These are phyloP conservation scores for Cryptococcus sp. DNA, from an alignment of 1,284 basidiomycete species.

Conservation along the genomic window DNA sequence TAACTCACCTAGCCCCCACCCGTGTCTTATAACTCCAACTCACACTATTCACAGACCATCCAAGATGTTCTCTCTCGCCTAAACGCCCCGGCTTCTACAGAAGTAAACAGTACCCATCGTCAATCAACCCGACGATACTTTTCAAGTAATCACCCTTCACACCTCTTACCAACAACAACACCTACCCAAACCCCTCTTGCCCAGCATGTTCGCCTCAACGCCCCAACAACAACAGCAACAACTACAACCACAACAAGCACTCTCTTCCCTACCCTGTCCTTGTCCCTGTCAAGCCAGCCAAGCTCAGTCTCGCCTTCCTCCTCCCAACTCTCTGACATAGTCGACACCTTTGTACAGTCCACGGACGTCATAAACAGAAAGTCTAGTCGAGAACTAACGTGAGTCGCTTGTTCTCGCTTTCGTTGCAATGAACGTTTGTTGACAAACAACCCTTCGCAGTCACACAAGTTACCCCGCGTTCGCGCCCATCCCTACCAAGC, in stretches of 20 bases:
- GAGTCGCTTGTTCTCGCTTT: neutral
- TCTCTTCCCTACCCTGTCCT: conserved; percentile 1
- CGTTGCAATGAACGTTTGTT: neutral
- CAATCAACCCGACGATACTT: conserved; percentile 8
- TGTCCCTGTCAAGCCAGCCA: conserved; percentile 9
- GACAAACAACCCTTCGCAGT: neutral
- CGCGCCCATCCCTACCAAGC: conserved; percentile 16
- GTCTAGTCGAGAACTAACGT: conserved; percentile 10
- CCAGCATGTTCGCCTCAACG: conserved; percentile 25
- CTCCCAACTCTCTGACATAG: conserved; percentile 22
- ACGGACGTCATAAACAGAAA: conserved; percentile 17
- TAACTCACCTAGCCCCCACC: conserved; percentile 7
- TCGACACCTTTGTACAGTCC: conserved; percentile 8
- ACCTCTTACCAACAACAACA: conserved; percentile 13
- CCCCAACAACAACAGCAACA: conserved; percentile 14
- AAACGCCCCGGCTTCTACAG: conserved; percentile 21
- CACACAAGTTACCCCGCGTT: conserved; percentile 8
- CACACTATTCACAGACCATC: conserved; percentile 22
- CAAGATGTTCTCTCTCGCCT: conserved; percentile 33
- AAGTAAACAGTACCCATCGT: conserved; percentile 19
- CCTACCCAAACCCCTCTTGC: conserved; percentile 16
- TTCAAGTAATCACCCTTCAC: conserved; percentile 11
- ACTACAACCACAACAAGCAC: conserved; percentile 11
- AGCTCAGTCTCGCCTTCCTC: conserved; percentile 19
- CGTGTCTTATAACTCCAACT: conserved; percentile 15